Percentiles rank a stretch among this genome's conserved stretches.
Conservation (phyloP, 202 grass and related monocot genomes). For the Bolboschoenoplectus hybrid region DNA sequence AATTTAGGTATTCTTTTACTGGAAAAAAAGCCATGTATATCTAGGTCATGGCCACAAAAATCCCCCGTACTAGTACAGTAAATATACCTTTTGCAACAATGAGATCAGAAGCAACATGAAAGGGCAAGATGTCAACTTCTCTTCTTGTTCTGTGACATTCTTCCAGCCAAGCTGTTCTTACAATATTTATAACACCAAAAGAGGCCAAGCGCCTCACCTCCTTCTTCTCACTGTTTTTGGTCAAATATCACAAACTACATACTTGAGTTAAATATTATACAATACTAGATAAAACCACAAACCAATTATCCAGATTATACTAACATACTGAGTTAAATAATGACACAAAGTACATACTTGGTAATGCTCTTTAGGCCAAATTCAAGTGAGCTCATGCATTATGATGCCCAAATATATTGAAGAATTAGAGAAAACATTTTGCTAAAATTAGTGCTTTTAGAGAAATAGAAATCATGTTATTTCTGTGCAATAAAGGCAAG, state of each 20-base stretch:
- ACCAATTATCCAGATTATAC: conserved; percentile 10
- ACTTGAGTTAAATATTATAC: not conserved
- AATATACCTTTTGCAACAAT: conserved; percentile 68
- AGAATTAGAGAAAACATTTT: not conserved
- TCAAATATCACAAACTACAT: conserved; percentile 4
- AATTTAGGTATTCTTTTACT: not conserved
- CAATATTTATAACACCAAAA: conserved; percentile 80
- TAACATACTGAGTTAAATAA: not conserved
- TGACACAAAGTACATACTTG: not conserved
- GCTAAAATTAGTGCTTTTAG: not conserved
- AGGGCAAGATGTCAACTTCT: conserved; percentile 64
- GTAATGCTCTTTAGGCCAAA: conserved; percentile 10
- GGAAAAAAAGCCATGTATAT: conserved; percentile 38
- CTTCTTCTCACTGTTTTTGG: conserved; percentile 67
- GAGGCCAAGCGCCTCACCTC: conserved; percentile 75
- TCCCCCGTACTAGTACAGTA: not conserved
- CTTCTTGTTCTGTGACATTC: conserved; percentile 75
- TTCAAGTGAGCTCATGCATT: not conserved
- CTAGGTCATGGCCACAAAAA: conserved; percentile 18
- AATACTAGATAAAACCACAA: conserved; percentile 6
- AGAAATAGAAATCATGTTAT: not conserved
- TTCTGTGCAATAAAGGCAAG: not conserved
- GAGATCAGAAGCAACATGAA: conserved; percentile 68
- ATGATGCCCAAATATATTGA: not conserved
- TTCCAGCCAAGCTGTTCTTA: conserved; percentile 80